A percentile compares a stretch with the other conserved stretches of the same genome.
phyloP scores from a whole-genome alignment of 2,329 filamentous ascomycete genomes.

The Setomelanomma holmii region DNA sequence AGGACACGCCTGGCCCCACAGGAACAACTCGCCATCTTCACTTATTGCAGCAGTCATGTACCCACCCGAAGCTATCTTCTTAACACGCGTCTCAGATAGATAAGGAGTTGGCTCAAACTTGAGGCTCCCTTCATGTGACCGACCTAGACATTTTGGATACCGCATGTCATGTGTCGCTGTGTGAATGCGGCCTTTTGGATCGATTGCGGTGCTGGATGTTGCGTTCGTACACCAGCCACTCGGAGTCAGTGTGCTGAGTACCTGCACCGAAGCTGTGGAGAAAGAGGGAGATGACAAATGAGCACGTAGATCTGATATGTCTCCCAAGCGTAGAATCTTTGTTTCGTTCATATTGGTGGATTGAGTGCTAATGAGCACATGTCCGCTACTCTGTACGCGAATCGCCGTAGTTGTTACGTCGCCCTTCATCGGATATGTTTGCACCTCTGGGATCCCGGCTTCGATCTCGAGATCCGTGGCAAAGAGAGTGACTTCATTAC shows the following conservation, averaged over 20 bases:
- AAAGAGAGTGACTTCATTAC: conserved; percentile 15
- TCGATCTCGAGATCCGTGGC: conserved; percentile 13
- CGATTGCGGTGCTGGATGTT: conserved; percentile 31
- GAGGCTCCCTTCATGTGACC: conserved; percentile 10
- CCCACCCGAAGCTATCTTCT: conserved; percentile 37
- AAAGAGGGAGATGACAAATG: not conserved
- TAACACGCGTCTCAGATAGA: conserved; percentile 30
- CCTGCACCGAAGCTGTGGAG: not conserved
- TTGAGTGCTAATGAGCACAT: conserved; percentile 2
- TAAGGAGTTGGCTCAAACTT: conserved; percentile 30
- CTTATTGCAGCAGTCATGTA: conserved; percentile 42
- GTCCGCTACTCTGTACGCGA: conserved; percentile 11
- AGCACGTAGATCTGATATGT: conserved; percentile 1
- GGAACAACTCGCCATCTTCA: conserved; percentile 39
- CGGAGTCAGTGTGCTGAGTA: conserved; percentile 8
- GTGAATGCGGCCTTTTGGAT: conserved; percentile 20
- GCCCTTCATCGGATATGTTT: not conserved
- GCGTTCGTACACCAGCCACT: conserved; percentile 19
- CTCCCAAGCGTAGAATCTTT: conserved; percentile 3
- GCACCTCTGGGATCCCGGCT: conserved; percentile 2
- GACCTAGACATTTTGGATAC: conserved; percentile 33
- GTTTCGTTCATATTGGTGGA: not conserved
- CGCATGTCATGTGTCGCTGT: conserved; percentile 33
- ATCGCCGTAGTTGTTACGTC: conserved; percentile 10
- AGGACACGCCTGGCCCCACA: conserved; percentile 44